Evolutionary conservation across 169 alveolate species (phyloP).

Genomic region (Cryptosporidium muris): DNA sequence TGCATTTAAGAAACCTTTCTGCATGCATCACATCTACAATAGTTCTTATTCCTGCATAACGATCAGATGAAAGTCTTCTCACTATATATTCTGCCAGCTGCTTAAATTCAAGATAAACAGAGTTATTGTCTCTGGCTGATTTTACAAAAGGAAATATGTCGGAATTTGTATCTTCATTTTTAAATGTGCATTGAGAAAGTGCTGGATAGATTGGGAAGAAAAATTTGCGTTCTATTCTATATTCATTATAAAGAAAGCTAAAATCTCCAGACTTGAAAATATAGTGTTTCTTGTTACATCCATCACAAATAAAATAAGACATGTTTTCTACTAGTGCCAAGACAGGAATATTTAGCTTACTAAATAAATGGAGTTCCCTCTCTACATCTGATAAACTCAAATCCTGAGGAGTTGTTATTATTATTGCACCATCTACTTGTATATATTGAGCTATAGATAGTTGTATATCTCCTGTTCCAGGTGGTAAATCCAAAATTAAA

Average conservation of each 20-base stretch:
- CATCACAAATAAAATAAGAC: constrained; percentile 91
- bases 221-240: constrained; percentile 84
- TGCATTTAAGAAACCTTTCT: constrained; percentile 66
- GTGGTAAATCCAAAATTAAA: constrained; percentile 98
- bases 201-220: constrained; percentile 83
- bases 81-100: constrained; percentile 78
- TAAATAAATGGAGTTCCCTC: constrained; percentile 93
- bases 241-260: constrained; percentile 78
- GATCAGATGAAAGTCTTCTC: constrained; percentile 75
- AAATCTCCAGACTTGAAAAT: constrained; percentile 87
- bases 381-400: constrained; percentile 92
- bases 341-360: constrained; percentile 89
- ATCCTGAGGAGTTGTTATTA: constrained; percentile 94
- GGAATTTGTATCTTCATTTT: constrained; percentile 66
- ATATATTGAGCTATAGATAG: constrained; percentile 93
- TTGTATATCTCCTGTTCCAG: constrained; percentile 99
- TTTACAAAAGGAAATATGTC: constrained; percentile 85
- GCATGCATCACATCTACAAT: constrained; percentile 61
- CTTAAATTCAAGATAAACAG: constrained; percentile 72
- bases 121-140: constrained; percentile 81
- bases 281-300: constrained; percentile 86
- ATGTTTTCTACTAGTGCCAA: constrained; percentile 94
- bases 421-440: constrained; percentile 87
- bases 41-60: constrained; percentile 41
- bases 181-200: constrained; percentile 78